Percentiles rank a stretch among this genome's conserved stretches.
These are phyloP conservation scores for Trametes versicolor DNA, from an alignment of 1,284 basidiomycete genomes.

Conservation along the genomic window DNA sequence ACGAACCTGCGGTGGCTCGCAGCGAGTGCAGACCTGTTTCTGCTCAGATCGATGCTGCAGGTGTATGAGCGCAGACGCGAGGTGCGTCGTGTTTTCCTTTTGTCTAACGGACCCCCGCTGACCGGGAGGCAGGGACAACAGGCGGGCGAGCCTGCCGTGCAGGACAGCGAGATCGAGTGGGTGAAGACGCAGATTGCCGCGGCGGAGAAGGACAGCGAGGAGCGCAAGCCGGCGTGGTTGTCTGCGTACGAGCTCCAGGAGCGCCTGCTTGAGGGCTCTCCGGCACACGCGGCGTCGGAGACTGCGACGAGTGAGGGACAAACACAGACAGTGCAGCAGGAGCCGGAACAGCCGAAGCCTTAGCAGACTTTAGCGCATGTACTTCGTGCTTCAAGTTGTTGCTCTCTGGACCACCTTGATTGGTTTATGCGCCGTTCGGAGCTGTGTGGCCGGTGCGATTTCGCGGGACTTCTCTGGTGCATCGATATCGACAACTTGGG, in stretches of 20 bases:
- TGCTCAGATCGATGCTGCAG: conserved; percentile 28
- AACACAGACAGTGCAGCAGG: neutral
- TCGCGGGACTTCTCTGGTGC: no score
- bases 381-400: neutral
- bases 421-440: no score
- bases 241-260: conserved; percentile 34
- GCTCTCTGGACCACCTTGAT: neutral
- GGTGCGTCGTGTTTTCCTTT: conserved; percentile 3
- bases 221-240: conserved; percentile 39
- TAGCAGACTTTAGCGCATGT: neutral
- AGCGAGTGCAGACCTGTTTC: conserved; percentile 31
- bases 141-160: neutral
- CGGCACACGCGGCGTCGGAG: neutral
- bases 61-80: conserved; percentile 23
- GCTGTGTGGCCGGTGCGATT: no score
- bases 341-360: neutral
- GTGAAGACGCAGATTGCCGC: conserved; percentile 21
- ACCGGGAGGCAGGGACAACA: neutral
- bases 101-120: neutral
- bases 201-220: conserved; percentile 21
- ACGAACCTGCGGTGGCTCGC: conserved; percentile 40
- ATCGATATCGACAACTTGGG: no score
- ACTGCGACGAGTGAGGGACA: neutral
- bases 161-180: conserved; percentile 10
- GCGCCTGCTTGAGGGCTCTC: conserved; percentile 14